Evolutionary conservation across 345 rosid species (phyloP), one percentile per base, ranked within the genome.

Genomic region (Brassica cretica): DNA sequence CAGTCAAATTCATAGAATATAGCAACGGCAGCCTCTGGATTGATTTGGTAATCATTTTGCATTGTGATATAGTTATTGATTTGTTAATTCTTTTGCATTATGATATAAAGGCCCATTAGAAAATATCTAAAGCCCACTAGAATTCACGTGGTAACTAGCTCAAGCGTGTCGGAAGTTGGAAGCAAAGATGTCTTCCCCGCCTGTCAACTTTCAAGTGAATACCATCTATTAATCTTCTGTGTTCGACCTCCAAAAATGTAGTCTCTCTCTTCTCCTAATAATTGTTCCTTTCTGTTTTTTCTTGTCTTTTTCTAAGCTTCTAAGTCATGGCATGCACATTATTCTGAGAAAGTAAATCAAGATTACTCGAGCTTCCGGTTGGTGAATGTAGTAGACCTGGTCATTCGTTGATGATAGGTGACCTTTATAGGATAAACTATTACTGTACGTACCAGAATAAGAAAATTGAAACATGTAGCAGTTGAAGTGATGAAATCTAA

Each of bases 121-220:
- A 62, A 16, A 16, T 8, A 46, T 55, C 12, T 74, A 19, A 3
- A 19, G 46, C 74, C 21, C 53, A 70, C 1, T 56, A 10, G 7
- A 49, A 46, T 12, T 61, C 69, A 44, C 74, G 69, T 74, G 74
- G 68, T 0, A 11, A 60, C 0, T 19, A 2, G 5, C 9, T 2
- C 63, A 76, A 56, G 70, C 41, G 70, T 69, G 65, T 32, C 5
- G 41, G 3, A 7, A 33, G 46, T 21, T 46, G 51, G 62, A 68
- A 61, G 74, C 64, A 30, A 21, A 66, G 27, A 39, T 39, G 46
- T 8, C 94, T 94, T 79, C 98, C 98, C 71, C 86, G 96, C 87
- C 74, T 94, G 18, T 87, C 97, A 70, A 92, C 97, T 29, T 92
- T 92, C 80, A 94, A 94, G 75, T 91, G 86, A 89, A 66, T 72